A percentile compares a stretch with the other conserved stretches of the same genome.
Evolutionary conservation across 2,329 filamentous ascomycete genomes (phyloP).

Genomic region (Ophiostoma triangulosporum): DNA sequence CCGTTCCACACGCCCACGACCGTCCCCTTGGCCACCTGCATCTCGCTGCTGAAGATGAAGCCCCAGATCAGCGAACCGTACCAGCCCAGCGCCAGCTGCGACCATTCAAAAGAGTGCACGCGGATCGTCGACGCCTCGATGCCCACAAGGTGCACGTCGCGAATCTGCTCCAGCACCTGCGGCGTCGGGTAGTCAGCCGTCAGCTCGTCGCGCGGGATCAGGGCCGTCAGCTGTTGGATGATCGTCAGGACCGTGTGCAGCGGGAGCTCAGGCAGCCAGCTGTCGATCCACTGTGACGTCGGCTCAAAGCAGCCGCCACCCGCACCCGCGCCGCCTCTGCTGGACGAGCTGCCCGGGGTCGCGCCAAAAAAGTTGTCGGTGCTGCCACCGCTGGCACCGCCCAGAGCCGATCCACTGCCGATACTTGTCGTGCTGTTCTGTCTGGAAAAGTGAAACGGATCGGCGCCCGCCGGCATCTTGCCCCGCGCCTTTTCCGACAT

Average conservation of each 20-base stretch:
- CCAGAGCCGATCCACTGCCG: conserved; percentile 38
- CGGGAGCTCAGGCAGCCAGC: conserved; percentile 83
- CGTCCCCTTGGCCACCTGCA: conserved; percentile 73
- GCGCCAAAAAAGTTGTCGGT: background rate
- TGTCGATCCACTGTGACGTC: conserved; percentile 75
- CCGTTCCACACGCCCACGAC: conserved; percentile 91
- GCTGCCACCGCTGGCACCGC: background rate
- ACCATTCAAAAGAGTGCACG: conserved; percentile 91
- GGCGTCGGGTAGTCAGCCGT: conserved; percentile 16
- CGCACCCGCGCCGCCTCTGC: background rate
- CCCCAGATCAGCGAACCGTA: conserved; percentile 92
- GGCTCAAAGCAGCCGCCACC: conserved; percentile 49
- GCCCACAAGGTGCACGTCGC: conserved; percentile 48
- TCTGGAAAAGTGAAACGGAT: conserved; percentile 56
- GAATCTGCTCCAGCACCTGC: conserved; percentile 35
- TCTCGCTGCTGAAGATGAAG: conserved; percentile 80
- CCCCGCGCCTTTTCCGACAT: conserved; percentile 97
- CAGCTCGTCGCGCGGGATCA: conserved; percentile 40
- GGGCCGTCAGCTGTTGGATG: conserved; percentile 50
- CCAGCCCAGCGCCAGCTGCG: conserved; percentile 79
- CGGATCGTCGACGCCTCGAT: conserved; percentile 61
- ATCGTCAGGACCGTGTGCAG: conserved; percentile 74
- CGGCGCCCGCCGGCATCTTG: conserved; percentile 77
- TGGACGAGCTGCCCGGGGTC: background rate
- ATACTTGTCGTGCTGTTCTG: conserved; percentile 84